Evolutionary conservation across 495 filamentous ascomycete genomes (phyloP).

Genomic region (Poronia punctata): DNA sequence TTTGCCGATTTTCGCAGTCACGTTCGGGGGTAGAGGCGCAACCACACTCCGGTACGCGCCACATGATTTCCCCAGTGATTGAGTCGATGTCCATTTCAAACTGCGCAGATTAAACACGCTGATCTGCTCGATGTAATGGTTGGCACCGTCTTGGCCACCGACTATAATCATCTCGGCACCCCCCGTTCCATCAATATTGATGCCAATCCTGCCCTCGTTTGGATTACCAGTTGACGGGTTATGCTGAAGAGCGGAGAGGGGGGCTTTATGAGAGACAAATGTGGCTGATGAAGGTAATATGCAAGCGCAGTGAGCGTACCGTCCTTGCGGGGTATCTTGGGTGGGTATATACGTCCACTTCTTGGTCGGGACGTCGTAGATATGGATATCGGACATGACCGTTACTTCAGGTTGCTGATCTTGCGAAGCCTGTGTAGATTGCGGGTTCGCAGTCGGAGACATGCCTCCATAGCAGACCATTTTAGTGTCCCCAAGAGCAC

Average conservation of each 20-base stretch:
- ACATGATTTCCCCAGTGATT: constrained; percentile 76
- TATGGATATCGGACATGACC: constrained; percentile 97
- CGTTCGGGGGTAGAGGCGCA: constrained; percentile 60
- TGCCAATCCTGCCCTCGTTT: constrained; percentile 78
- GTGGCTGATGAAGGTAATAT: constrained; percentile 81
- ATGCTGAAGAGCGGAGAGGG: constrained; percentile 78
- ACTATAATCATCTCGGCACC: constrained; percentile 97
- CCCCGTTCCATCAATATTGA: constrained; percentile 80
- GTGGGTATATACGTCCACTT: constrained; percentile 82
- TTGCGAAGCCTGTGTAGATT: constrained; percentile 41
- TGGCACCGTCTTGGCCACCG: constrained; percentile 92
- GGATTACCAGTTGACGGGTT: constrained; percentile 73
- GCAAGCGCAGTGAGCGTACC: constrained; percentile 94
- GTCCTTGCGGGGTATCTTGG: constrained; percentile 77
- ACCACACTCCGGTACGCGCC: constrained; percentile 95
- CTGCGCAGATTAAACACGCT: constrained; percentile 97
- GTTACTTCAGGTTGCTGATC: constrained; percentile 82
- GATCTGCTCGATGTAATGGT: constrained; percentile 97
- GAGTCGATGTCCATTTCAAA: constrained; percentile 88
- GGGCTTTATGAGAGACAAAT: constrained; percentile 75
- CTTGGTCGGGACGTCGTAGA: constrained; percentile 80
- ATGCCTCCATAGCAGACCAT: constrained; percentile 97
- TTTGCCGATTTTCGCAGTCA: constrained; percentile 66
- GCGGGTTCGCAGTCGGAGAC: constrained; percentile 61
- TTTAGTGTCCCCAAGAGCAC: constrained; percentile 87